Percentiles rank a stretch among this genome's conserved stretches.
These are phyloP conservation scores for Candida railenensis DNA, from an alignment of 805 yeast species.

Conservation along the genomic window DNA sequence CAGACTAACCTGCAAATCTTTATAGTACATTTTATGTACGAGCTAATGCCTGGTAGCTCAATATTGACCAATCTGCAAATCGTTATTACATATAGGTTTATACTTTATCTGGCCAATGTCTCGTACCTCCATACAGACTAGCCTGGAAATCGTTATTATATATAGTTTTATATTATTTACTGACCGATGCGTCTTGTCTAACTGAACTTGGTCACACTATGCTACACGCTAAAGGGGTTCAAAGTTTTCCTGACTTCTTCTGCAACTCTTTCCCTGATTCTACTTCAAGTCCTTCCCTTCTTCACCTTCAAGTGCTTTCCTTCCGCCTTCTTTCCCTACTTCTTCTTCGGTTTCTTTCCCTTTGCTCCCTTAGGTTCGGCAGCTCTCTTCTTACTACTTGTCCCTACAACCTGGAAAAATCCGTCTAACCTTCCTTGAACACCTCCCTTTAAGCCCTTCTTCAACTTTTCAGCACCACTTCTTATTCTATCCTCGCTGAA, in stretches of 20 bases:
- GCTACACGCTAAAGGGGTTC: too few species aligned
- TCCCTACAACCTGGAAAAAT: conserved; percentile 69
- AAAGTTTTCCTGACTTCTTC: not conserved
- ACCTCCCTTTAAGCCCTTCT: conserved; percentile 79
- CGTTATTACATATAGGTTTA: too few species aligned
- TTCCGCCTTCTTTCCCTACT: not conserved
- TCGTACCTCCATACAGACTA: too few species aligned
- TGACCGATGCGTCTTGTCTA: too few species aligned
- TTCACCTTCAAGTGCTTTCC: not conserved
- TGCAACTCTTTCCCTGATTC: not conserved
- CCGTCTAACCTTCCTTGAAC: conserved; percentile 93
- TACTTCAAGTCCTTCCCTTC: not conserved
- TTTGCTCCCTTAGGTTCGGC: conserved; percentile 30
- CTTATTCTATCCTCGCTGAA: conserved; percentile 90
- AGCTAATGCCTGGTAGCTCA: too few species aligned
- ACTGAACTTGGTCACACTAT: too few species aligned
- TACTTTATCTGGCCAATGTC: too few species aligned
- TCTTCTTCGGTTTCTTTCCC: conserved; percentile 20
- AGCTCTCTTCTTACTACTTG: conserved; percentile 25
- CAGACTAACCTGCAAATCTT: too few species aligned
- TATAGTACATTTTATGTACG: too few species aligned
- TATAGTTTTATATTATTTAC: too few species aligned
- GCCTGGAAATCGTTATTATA: too few species aligned
- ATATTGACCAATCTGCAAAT: too few species aligned
- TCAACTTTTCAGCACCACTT: conserved; percentile 80